These are phyloP conservation scores for Endogone sp. DNA, from an alignment of 192 early-diverging fungal genomes.

Conservation along the genomic window DNA sequence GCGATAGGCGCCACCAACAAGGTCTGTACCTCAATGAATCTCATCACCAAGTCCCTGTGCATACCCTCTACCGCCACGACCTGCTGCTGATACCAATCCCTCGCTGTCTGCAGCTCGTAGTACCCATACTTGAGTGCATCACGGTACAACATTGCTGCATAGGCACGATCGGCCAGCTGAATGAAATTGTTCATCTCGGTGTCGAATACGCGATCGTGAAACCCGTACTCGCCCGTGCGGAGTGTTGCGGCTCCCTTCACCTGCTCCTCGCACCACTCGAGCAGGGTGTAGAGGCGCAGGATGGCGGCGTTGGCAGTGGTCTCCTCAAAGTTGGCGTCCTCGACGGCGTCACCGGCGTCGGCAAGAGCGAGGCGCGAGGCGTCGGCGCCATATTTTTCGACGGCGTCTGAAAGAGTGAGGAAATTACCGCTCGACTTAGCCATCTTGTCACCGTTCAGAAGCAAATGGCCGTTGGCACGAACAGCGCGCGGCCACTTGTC, in stretches of 20 bases:
- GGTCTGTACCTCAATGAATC: constrained; percentile 83
- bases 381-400: constrained; percentile 91
- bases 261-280: constrained; percentile 86
- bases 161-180: constrained; percentile 63
- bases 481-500: constrained; percentile 83
- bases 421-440: constrained; percentile 97
- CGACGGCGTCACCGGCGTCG: constrained; percentile 92
- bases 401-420: constrained; percentile 75
- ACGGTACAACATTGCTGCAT: constrained; percentile 81
- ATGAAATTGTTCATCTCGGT: constrained; percentile 82
- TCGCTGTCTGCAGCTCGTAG: constrained; percentile 83
- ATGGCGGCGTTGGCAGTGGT: constrained; percentile 93
- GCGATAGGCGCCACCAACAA: constrained; percentile 84
- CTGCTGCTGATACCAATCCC: constrained; percentile 87
- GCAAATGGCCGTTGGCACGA: constrained; percentile 92
- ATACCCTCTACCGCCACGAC: constrained; percentile 66
- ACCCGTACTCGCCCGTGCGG: constrained; percentile 52
- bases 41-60: constrained; percentile 80
- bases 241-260: constrained; percentile 37
- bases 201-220: constrained; percentile 90
- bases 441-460: constrained; percentile 97
- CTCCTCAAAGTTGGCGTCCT: constrained; percentile 99
- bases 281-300: constrained; percentile 82
- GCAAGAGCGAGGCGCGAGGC: constrained; percentile 93
- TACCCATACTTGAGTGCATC: constrained; percentile 89